These are phyloP conservation scores for Cryptococcus sp. DNA, from an alignment of 1,284 basidiomycete genomes.

Conservation along the genomic window DNA sequence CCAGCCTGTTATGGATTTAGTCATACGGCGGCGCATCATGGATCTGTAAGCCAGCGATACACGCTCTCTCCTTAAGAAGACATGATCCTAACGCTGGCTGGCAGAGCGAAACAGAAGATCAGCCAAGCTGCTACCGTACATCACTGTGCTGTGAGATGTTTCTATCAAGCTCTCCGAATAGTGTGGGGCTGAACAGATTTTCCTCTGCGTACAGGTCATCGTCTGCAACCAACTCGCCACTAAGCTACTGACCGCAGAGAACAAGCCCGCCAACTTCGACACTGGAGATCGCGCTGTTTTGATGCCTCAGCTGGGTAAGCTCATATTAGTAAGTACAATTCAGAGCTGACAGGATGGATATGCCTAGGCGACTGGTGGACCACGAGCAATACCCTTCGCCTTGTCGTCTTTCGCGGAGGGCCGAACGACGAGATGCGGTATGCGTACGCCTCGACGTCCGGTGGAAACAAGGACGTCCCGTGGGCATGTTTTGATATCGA, in stretches of 20 bases:
- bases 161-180: not conserved
- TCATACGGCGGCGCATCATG: slow-evolving; percentile 34
- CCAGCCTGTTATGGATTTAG: slow-evolving; percentile 40
- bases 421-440: slow-evolving; percentile 40
- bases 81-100: not conserved
- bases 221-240: slow-evolving; percentile 48
- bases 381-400: slow-evolving; percentile 38
- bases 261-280: slow-evolving; percentile 46
- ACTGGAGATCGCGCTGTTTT: slow-evolving; percentile 47
- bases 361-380: slow-evolving; percentile 43
- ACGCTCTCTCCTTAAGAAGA: not conserved
- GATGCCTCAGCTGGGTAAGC: slow-evolving; percentile 47
- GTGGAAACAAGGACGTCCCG: slow-evolving; percentile 17
- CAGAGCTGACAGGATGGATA: not conserved
- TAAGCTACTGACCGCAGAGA: slow-evolving; percentile 44
- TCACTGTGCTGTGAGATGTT: slow-evolving; percentile 36
- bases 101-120: slow-evolving; percentile 42
- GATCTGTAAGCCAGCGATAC: slow-evolving; percentile 34
- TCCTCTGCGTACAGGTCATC: slow-evolving; percentile 30
- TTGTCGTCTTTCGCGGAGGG: slow-evolving; percentile 43
- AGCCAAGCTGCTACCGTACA: slow-evolving; percentile 40
- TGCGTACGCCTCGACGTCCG: slow-evolving; percentile 34
- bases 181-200: not conserved
- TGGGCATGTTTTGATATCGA: slow-evolving; percentile 45
- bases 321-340: not conserved